A percentile compares a stretch with the other conserved stretches of the same genome.
Evolutionary conservation across 371 early-diverging fungal genomes (phyloP).

Genomic region (Mortierella sp.): DNA sequence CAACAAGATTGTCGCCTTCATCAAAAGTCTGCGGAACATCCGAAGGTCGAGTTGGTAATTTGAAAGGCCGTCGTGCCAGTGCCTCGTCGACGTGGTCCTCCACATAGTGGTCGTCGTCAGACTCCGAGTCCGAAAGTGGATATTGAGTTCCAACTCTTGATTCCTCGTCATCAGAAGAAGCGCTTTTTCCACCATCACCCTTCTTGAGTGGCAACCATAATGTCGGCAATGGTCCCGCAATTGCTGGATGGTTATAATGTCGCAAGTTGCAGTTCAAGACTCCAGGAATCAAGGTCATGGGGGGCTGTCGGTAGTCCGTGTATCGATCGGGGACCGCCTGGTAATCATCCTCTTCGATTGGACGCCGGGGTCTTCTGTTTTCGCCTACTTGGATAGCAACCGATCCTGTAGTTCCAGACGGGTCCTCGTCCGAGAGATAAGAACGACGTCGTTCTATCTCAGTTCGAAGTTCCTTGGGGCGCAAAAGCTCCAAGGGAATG

Average conservation of each 20-base stretch:
- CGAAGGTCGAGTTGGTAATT: constrained; percentile 29
- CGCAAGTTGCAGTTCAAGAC: constrained; percentile 81
- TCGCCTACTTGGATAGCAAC: constrained; percentile 16
- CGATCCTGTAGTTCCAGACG: constrained; percentile 9
- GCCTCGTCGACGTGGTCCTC: constrained; percentile 32
- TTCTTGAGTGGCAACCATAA: constrained; percentile 75
- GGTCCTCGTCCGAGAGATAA: background rate
- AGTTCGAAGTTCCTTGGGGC: constrained; percentile 6
- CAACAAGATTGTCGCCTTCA: constrained; percentile 45
- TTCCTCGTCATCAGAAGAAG: constrained; percentile 10
- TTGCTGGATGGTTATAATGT: constrained; percentile 77
- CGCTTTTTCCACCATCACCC: constrained; percentile 4
- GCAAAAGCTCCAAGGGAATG: constrained; percentile 54
- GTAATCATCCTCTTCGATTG: constrained; percentile 78
- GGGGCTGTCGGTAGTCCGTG: constrained; percentile 48
- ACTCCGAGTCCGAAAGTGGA: constrained; percentile 18
- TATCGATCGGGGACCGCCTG: constrained; percentile 58
- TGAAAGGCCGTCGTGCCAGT: constrained; percentile 30
- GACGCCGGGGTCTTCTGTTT: constrained; percentile 23
- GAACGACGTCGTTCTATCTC: background rate
- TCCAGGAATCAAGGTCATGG: constrained; percentile 77
- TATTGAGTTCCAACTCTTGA: constrained; percentile 10
- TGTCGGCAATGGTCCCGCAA: constrained; percentile 77
- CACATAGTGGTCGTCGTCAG: constrained; percentile 26
- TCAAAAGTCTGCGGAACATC: constrained; percentile 37